These are phyloP conservation scores for Cryphonectria naterciae DNA, from an alignment of 2,329 filamentous ascomycete genomes.

Conservation along the genomic window DNA sequence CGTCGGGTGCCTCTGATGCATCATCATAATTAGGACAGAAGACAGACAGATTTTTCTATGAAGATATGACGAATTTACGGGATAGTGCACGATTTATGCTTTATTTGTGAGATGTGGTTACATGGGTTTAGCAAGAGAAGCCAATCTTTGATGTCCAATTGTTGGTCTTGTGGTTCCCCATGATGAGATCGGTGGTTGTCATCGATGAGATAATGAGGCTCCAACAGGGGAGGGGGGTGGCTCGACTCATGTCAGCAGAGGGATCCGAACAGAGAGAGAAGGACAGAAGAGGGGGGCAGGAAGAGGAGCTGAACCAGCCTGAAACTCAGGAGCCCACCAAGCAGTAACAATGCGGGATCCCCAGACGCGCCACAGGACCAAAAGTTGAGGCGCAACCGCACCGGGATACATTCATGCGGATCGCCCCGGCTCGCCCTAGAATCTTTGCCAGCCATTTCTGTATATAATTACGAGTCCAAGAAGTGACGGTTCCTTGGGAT, in stretches of 20 bases:
- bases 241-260: not conserved
- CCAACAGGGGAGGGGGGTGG: not conserved
- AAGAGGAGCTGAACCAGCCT: not conserved
- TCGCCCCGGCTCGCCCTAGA: not conserved
- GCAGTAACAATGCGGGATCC: not conserved
- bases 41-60: conserved; percentile 12
- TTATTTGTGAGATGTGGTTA: no score
- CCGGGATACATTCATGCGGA: not conserved
- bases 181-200: not conserved
- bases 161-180: not conserved
- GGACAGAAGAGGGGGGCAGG: not conserved
- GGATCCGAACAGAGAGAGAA: not conserved
- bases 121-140: not conserved
- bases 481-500: not conserved
- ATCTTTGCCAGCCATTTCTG: no score
- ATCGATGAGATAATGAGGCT: not conserved
- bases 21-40: conserved; percentile 27
- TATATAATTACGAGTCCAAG: not conserved
- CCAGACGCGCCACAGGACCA: not conserved
- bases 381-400: not conserved
- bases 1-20: conserved; percentile 9
- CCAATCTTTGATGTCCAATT: not conserved
- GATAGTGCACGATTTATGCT: not conserved
- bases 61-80: conserved; percentile 22
- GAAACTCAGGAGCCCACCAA: conserved; percentile 4